Base-by-base conservation (phyloP, 1,139 yeast genomes). In the Blastobotrys capitulatus region DNA sequence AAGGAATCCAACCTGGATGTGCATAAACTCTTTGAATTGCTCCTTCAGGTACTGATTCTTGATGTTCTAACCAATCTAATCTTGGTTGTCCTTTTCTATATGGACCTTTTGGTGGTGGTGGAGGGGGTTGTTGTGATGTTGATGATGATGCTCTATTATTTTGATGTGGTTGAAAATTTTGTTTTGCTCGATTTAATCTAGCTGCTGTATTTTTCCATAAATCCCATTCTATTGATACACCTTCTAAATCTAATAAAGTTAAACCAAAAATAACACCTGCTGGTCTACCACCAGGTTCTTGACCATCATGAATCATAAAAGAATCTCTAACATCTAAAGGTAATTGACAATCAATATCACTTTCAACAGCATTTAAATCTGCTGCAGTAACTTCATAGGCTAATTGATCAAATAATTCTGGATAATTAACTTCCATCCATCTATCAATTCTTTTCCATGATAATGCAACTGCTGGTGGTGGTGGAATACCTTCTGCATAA, bases 1-100 rank as follows among this genome's bases (percentile, higher is more conserved):
- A 67, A 1, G 97, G 97, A 49, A 90, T 83, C 97, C 97, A 90
- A 62, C 78, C 80, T 6, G 88, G 82, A 65, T 88, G 89, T 1
- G 96, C 92, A 68, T 86, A 90, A 1, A 79, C 80, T 2, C 77
- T 73, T 61, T 85, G 86, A 31, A 89, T 73, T 8, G 80, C 68
- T 5, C 81, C 81, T 16, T 87, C 86, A 6, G 97, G 97, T 13
- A 85, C 74, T 0, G 88, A 80, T 47, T 73, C 73, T 68, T 89
- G 97, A 43, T 62, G 61, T 32, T 68, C 67, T 25, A 64, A 53
- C 71, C 71, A 68, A 16, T 35, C 29, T 16, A 25, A 31, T 15
- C 47, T 20, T 18, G 52, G 46, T 32, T 36, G 52, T 12, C 44
- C 39, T 18, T 31, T 39, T 12, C 42, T 39, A 26, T 13, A 49